phyloP scores from a whole-genome alignment of 768 basidiomycete genomes.

The Russula lepida region DNA sequence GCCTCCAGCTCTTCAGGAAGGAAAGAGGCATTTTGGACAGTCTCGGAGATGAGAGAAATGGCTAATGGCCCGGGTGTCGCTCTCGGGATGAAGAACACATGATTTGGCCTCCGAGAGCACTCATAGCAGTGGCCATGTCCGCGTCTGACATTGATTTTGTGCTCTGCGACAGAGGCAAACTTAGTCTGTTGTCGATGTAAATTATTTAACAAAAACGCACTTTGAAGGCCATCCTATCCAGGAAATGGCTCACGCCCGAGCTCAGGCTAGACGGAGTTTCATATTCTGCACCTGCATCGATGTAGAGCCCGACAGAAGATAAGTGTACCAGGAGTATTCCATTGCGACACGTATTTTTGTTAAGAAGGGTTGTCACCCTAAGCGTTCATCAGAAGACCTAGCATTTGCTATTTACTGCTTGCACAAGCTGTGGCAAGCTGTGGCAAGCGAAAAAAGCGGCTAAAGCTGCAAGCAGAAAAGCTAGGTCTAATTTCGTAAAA shows the following conservation, averaged over 20 bases:
- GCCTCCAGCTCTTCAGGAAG: constrained; percentile 68
- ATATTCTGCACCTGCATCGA: constrained; percentile 89
- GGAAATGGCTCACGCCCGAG: constrained; percentile 81
- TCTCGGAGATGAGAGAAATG: constrained; percentile 85
- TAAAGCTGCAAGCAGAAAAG: too few relatives aligned
- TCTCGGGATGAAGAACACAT: constrained; percentile 86
- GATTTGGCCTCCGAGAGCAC: constrained; percentile 85
- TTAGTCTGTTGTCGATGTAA: not conserved
- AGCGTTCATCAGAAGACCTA: too few relatives aligned
- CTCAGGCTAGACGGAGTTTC: constrained; percentile 49
- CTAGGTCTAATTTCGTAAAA: too few relatives aligned
- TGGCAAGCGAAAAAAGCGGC: too few relatives aligned
- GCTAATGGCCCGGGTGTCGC: constrained; percentile 77
- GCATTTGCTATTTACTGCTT: too few relatives aligned
- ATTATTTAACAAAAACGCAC: constrained; percentile 33
- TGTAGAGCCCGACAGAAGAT: constrained; percentile 84
- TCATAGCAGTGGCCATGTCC: constrained; percentile 74
- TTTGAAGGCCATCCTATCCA: constrained; percentile 96
- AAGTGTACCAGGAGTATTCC: constrained; percentile 88
- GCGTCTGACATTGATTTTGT: constrained; percentile 62
- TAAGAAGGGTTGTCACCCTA: constrained; percentile 78
- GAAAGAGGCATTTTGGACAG: constrained; percentile 72
- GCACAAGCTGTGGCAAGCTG: too few relatives aligned
- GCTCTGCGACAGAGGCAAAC: constrained; percentile 39
- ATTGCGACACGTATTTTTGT: constrained; percentile 90